Evolutionary conservation across 345 rosid species (phyloP), one percentile per base, ranked within the genome.

Genomic region (Abelmoschus esculentus): DNA sequence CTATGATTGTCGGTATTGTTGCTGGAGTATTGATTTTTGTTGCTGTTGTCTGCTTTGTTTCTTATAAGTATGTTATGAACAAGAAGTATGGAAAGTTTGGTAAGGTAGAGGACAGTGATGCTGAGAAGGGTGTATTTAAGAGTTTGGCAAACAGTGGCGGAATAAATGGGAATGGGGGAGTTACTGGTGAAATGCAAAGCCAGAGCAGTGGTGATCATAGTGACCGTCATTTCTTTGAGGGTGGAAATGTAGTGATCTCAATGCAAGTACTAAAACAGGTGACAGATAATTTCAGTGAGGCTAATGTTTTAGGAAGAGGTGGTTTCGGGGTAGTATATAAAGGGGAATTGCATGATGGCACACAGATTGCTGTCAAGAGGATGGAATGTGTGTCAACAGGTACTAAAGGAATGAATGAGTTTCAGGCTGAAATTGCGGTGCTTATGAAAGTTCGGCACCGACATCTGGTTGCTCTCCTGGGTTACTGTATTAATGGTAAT

Each of bases 281-380:
- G 62, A 92, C 98, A 0, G 70, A 85, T 58, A 84, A 90, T 70
- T 92, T 92, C 78, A 86, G 83, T 6, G 90, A 86, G 67, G 76
- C 77, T 7, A 90, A 86, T 58, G 75, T 92, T 58, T 68, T 90
- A 76, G 96, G 98, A 2, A 87, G 79, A 76, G 97, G 97, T 8
- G 98, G 98, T 36, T 92, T 90, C 26, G 97, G 98, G 26, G 88
- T 89, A 58, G 98, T 92, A 32, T 90, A 92, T 50, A 83, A 80
- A 18, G 98, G 96, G 0, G 92, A 92, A 40, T 70, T 92, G 53
- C 96, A 88, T 44, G 98, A 92, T 73, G 98, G 96, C 40, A 92
- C 90, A 5, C 81, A 79, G 79, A 84, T 91, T 67, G 96, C 96
- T 4, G 90, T 92, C n/a, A 92, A 92, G 81, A 85, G 96, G 78